Evolutionary conservation across 371 early-diverging fungal genomes (phyloP).

Genomic region (Mucor mucedo): DNA sequence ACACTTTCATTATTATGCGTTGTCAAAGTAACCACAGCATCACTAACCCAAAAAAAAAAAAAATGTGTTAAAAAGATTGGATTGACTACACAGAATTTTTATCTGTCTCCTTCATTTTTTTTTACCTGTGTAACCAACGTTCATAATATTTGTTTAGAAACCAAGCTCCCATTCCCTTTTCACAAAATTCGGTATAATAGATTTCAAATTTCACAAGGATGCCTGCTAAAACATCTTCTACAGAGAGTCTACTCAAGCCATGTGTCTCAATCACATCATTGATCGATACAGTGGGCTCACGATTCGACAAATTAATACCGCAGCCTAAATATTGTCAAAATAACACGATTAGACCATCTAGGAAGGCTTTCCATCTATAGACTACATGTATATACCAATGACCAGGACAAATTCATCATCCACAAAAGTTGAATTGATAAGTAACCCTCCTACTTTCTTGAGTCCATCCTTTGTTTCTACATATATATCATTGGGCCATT

Average conservation of each 20-base stretch:
- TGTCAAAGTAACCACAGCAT: slow-evolving; percentile 74
- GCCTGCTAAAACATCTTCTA: slow-evolving; percentile 78
- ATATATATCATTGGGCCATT: slow-evolving; percentile 98
- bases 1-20: slow-evolving; percentile 63
- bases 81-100: not conserved
- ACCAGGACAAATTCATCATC: slow-evolving; percentile 78
- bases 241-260: slow-evolving; percentile 46
- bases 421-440: slow-evolving; percentile 80
- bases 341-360: not conserved
- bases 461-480: slow-evolving; percentile 45
- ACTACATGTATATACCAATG: slow-evolving; percentile 58
- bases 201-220: slow-evolving; percentile 77
- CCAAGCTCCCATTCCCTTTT: slow-evolving; percentile 70
- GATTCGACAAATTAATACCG: slow-evolving; percentile 86
- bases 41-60: slow-evolving; percentile 23
- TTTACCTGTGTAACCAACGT: slow-evolving; percentile 86
- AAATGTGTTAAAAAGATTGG: not conserved
- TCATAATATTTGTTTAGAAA: slow-evolving; percentile 77
- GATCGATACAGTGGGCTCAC: slow-evolving; percentile 82
- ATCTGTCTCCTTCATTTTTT: not conserved
- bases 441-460: slow-evolving; percentile 87
- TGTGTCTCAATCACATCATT: slow-evolving; percentile 73
- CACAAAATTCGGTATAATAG: slow-evolving; percentile 72
- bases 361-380: not conserved
- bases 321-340: slow-evolving; percentile 52